Conservation (phyloP, 306 rosid species). For the Aeschynomene evenia region DNA sequence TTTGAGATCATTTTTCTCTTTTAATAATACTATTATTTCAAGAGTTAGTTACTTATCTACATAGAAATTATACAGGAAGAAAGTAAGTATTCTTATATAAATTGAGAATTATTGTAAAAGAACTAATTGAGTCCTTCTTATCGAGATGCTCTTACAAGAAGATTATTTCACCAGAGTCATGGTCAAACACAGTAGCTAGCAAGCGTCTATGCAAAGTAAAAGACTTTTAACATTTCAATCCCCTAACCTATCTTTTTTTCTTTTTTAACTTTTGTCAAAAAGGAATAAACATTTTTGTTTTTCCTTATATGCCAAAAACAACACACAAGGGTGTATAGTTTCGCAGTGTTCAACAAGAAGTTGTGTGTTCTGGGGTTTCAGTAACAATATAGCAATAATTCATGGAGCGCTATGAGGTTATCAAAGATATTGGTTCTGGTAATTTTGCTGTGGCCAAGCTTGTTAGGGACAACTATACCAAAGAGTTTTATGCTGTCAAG, state of each 20-base stretch:
- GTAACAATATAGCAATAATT: background rate
- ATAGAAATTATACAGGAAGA: no score
- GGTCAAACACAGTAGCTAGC: background rate
- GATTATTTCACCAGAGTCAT: background rate
- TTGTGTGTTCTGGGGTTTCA: background rate
- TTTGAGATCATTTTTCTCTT: no score
- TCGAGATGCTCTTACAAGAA: no score
- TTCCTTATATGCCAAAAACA: background rate
- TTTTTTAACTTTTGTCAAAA: no score
- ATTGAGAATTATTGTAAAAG: no score
- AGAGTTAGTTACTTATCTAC: no score
- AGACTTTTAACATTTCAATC: constrained; percentile 14
- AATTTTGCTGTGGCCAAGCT: constrained; percentile 80
- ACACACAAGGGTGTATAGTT: background rate
- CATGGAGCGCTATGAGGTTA: constrained; percentile 82
- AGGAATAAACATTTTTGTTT: background rate
- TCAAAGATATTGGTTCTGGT: constrained; percentile 77
- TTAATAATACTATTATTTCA: no score
- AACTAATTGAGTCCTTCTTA: no score
- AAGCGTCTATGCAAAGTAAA: background rate
- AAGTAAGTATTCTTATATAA: no score
- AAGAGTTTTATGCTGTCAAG: constrained; percentile 67
- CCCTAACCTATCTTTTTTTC: constrained; percentile 9
- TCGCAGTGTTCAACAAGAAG: background rate
- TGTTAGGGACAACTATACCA: constrained; percentile 53